Conservation (phyloP, 805 yeast genomes). For the Starmerella lactis-condensi region DNA sequence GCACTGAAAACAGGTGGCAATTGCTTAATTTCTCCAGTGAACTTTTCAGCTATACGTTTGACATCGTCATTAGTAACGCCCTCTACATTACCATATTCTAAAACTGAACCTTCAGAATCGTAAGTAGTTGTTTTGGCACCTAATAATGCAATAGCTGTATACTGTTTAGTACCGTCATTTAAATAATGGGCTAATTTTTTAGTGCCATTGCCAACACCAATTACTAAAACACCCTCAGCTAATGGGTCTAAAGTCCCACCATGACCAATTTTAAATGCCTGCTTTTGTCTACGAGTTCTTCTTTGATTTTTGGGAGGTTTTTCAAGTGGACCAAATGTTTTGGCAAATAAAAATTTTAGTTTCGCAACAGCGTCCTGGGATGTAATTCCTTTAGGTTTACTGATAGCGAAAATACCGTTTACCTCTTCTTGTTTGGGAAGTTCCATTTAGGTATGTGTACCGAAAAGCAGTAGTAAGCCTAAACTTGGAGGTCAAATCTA, state of each 20-base stretch:
- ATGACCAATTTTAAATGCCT: conserved; percentile 71
- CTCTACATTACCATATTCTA: conserved; percentile 43
- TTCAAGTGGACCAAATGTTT: conserved; percentile 35
- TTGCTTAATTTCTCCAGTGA: conserved; percentile 67
- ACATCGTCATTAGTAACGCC: conserved; percentile 31
- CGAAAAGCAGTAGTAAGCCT: too few relatives aligned
- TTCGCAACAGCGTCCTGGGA: conserved; percentile 57
- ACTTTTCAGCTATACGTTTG: conserved; percentile 32
- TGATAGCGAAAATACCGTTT: conserved; percentile 88
- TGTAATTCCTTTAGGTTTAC: conserved; percentile 71
- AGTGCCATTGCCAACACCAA: conserved; percentile 89
- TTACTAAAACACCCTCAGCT: conserved; percentile 79
- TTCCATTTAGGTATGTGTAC: not conserved
- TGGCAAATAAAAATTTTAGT: conserved; percentile 44
- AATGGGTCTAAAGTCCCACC: conserved; percentile 95
- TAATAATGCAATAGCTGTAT: conserved; percentile 65
- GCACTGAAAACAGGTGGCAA: conserved; percentile 95
- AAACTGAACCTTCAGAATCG: conserved; percentile 71
- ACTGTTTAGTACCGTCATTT: conserved; percentile 56
- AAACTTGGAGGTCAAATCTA: too few relatives aligned
- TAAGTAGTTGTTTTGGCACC: conserved; percentile 91
- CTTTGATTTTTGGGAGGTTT: conserved; percentile 1
- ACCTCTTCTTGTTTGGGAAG: conserved; percentile 1
- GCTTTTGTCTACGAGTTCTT: conserved; percentile 18
- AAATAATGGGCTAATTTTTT: conserved; percentile 56